Evolutionary conservation across 2,329 filamentous ascomycete genomes (phyloP), one percentile per base, ranked within the genome.

Genomic region (Diplodia scrobiculata): DNA sequence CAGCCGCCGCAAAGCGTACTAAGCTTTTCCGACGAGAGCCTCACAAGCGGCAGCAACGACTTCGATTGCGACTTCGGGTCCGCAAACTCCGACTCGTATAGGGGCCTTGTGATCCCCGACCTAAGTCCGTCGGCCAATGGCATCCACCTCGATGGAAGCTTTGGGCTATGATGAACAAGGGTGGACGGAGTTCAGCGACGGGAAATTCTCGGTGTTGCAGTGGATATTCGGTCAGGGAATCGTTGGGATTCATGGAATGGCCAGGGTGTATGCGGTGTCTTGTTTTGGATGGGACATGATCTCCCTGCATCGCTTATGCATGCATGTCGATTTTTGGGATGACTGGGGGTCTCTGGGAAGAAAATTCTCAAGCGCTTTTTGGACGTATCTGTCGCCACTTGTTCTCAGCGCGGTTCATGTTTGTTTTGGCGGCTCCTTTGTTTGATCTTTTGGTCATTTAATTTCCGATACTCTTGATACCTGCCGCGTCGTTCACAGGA

Each of bases 1-100:
- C 68, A 72, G 68, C 72, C 72, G 3, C 76, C 83, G 34, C 84
- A 84, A 69, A 87, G 84, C 68, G 83, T 86, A 3, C 74, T 86
- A 34, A 86, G 84, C 73, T 84, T 86, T 68, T 86, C 84, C 5
- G 85, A 87, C 54, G 85, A 87, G 72, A 86, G 84, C 67, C 70
- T 86, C 66, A 85, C 80, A 17, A 85, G 84, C 17, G 82, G 84
- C 1, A 80, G 80, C 54, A 81, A 82, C 63, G 75, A 78, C 53
- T 78, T 78, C 68, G 74, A 69, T 68, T 32, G 72, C 69, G n/a
- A 73, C 76, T 34, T 62, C 74, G 47, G 71, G 73, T 68, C 72
- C 73, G 21, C 68, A 5, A 73, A 19, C 38, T 72, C 48, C 34
- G 62, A 64, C 25, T 45, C 48, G 47, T 64, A 64, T 41, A 52